Conservation (phyloP, 2,329 filamentous ascomycete species). For the Chaetomium sp. region DNA sequence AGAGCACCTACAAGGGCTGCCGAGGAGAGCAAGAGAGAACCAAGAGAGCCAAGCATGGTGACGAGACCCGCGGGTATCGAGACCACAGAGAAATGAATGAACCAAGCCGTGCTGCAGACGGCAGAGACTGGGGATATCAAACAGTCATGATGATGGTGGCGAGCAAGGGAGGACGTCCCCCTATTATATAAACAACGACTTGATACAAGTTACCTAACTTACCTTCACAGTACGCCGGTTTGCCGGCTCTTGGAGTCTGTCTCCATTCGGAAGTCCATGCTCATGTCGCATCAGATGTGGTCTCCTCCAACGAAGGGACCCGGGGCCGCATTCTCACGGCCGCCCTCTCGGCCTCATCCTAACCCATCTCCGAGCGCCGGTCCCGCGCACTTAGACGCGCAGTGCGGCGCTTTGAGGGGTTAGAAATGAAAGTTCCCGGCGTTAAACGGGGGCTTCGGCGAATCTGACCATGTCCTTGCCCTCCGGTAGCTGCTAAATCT, state of each 20-base stretch:
- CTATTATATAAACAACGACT: background rate
- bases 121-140: background rate
- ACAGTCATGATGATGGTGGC: background rate
- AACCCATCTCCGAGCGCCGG: background rate
- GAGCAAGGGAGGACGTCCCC: background rate
- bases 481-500: background rate
- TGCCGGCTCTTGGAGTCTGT: too few species aligned
- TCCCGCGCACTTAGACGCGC: background rate
- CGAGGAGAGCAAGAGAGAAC: background rate
- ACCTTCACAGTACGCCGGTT: too few species aligned
- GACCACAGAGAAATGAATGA: background rate
- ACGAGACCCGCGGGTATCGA: background rate
- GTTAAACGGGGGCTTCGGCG: background rate
- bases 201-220: too few species aligned
- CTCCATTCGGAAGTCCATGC: background rate
- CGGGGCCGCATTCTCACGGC: background rate
- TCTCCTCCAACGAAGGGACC: background rate
- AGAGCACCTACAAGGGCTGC: background rate
- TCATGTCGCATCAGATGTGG: background rate
- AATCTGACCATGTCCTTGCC: background rate
- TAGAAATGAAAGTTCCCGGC: background rate
- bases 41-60: background rate
- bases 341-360: background rate
- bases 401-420: background rate
- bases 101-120: background rate